phyloP scores from a whole-genome alignment of 768 basidiomycete genomes.

The Tulasnella sp. region DNA sequence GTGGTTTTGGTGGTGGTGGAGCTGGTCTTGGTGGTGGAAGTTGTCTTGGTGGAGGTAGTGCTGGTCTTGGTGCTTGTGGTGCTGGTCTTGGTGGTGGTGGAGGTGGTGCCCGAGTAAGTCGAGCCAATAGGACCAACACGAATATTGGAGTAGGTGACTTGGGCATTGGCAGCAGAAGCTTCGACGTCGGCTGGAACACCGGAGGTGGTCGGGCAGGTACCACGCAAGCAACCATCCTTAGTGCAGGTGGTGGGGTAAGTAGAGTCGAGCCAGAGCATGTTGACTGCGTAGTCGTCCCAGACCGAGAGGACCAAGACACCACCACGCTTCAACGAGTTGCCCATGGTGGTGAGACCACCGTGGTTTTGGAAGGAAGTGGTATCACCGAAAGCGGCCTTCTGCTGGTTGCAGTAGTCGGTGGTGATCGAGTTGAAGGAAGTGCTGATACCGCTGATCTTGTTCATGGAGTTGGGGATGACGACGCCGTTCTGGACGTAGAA shows the following conservation, averaged over 20 bases:
- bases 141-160: slow-evolving; percentile 61
- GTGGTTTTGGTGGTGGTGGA: slow-evolving; percentile 28
- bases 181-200: slow-evolving; percentile 55
- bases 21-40: slow-evolving; percentile 18
- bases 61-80: neutral
- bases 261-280: slow-evolving; percentile 62
- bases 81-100: slow-evolving; percentile 5
- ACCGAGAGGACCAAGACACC: slow-evolving; percentile 56
- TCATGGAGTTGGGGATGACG: slow-evolving; percentile 56
- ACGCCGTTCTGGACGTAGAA: slow-evolving; percentile 53
- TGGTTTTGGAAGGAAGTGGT: slow-evolving; percentile 48
- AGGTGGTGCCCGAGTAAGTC: slow-evolving; percentile 45
- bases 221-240: slow-evolving; percentile 45
- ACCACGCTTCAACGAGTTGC: slow-evolving; percentile 47
- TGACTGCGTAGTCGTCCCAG: slow-evolving; percentile 59
- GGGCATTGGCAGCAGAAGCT: slow-evolving; percentile 46
- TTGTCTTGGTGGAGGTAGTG: slow-evolving; percentile 24
- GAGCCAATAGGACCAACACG: slow-evolving; percentile 56
- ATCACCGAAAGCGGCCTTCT: slow-evolving; percentile 53
- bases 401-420: slow-evolving; percentile 52
- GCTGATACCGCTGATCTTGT: slow-evolving; percentile 52
- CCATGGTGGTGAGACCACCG: slow-evolving; percentile 49
- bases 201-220: slow-evolving; percentile 54
- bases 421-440: slow-evolving; percentile 52
- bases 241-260: slow-evolving; percentile 48